Percentiles rank a stretch among this genome's conserved stretches.
phyloP scores from a whole-genome alignment of 495 filamentous ascomycete species.

The Penicillium cinerascens region DNA sequence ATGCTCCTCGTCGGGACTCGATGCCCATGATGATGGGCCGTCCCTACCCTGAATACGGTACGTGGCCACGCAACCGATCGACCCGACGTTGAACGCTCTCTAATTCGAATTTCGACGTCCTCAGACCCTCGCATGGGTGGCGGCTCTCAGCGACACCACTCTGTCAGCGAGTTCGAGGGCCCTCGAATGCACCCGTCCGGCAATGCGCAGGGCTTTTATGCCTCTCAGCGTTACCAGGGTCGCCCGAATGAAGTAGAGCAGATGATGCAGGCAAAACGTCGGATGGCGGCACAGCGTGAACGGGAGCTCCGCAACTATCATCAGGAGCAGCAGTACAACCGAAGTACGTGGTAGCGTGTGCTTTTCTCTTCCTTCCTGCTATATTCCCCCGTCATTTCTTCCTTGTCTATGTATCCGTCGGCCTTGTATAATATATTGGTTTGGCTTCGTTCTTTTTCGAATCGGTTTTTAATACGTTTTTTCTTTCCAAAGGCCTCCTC shows the following conservation, averaged over 20 bases:
- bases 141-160: conserved; percentile 68
- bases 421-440: conserved; percentile 51
- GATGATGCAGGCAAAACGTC: conserved; percentile 97
- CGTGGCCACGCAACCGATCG: conserved; percentile 20
- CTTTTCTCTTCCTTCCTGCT: conserved; percentile 28
- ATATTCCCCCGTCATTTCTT: conserved; percentile 35
- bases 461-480: conserved; percentile 43
- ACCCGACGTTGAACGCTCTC: conserved; percentile 20
- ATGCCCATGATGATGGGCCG: conserved; percentile 68
- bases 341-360: conserved; percentile 72
- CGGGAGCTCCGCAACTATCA: conserved; percentile 99
- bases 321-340: conserved; percentile 99
- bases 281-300: conserved; percentile 97
- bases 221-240: conserved; percentile 86
- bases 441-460: conserved; percentile 29
- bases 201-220: conserved; percentile 91
- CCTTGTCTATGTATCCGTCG: conserved; percentile 38
- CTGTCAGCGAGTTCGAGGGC: conserved; percentile 81
- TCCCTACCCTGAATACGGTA: conserved; percentile 58
- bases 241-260: conserved; percentile 95
- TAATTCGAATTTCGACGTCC: conserved; percentile 8
- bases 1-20: conserved; percentile 78
- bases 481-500: conserved; percentile 63
- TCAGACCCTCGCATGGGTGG: conserved; percentile 50
- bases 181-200: conserved; percentile 66